Evolutionary conservation across 169 alveolate genomes (phyloP), one percentile per base, ranked within the genome.

Genomic region (Babesia ovata): DNA sequence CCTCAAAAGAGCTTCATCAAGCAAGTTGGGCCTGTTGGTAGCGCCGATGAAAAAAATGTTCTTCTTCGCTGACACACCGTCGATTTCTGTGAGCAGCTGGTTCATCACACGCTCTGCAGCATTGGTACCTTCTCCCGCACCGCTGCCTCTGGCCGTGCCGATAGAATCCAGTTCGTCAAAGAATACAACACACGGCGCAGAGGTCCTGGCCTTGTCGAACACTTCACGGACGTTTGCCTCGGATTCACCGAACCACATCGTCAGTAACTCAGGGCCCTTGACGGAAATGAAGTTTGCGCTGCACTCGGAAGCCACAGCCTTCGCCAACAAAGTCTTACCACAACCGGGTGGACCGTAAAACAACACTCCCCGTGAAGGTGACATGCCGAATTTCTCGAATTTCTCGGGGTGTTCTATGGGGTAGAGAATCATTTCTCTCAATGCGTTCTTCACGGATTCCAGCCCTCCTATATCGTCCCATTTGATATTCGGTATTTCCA

Each of bases 281-380:
- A 98, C 95, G 26, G 99, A 96, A 28, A 98, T 96, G 92, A 98
- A 98, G 94, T 98, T 98, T 12, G 99, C 99, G 42, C 99, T 97
- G 88, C 99, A 97, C 86, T 98, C 99, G 50, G 97, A 96, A 45
- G 99, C 99, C 24, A 97, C 99, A 21, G 99, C 99, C 86, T 98
- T 98, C 44, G 99, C 99, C 78, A 98, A 84, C 57, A 97, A 88
- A 33, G 99, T 98, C 91, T 98, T 98, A 73, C 99, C 99, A 86
- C 99, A 97, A 79, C 99, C 99, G 56, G 99, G 99, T n/a, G 99
- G 99, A 17, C 99, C 99, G 89, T 98, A 98, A 94, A 98, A 98
- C 24, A 98, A 91, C 28, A 98, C 99, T 10, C 99, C 99, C 36
- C 99, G 94, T 28, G 98, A 95, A 60, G 99, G 99, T 57, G 96